Conservation (phyloP, 2,329 filamentous ascomycete species). For the Alternaria sp. region DNA sequence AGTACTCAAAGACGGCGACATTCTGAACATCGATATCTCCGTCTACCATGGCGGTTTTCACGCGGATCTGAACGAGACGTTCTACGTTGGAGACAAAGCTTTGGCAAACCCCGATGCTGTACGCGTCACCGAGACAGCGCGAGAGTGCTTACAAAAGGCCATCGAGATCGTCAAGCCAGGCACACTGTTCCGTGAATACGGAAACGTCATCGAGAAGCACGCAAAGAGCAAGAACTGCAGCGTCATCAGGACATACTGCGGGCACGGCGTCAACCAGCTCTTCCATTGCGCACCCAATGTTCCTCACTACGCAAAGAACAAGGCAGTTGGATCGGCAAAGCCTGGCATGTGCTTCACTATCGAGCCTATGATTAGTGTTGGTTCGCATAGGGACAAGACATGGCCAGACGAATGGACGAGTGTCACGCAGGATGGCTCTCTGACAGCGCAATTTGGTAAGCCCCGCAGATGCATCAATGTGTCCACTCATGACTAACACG, state of each 20-base stretch:
- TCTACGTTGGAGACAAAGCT: conserved; percentile 93
- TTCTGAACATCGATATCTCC: conserved; percentile 95
- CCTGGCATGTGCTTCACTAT: conserved; percentile 99
- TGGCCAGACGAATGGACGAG: conserved; percentile 99
- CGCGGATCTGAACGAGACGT: conserved; percentile 96
- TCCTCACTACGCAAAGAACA: conserved; percentile 98
- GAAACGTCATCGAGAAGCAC: conserved; percentile 93
- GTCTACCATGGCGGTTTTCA: conserved; percentile 95
- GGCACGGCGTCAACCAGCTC: conserved; percentile 90
- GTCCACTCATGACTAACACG: conserved; percentile 15
- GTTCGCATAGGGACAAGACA: conserved; percentile 88
- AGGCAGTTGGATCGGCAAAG: conserved; percentile 92
- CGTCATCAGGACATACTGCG: conserved; percentile 94
- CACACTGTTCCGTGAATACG: conserved; percentile 89
- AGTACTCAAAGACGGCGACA: conserved; percentile 87
- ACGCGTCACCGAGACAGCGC: conserved; percentile 85
- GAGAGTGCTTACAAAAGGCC: conserved; percentile 87
- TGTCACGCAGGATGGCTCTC: conserved; percentile 85
- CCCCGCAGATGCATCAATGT: background rate
- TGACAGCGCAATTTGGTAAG: conserved; percentile 90
- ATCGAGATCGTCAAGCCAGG: conserved; percentile 94
- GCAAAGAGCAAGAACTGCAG: conserved; percentile 86
- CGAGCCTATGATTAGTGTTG: conserved; percentile 96
- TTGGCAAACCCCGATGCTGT: conserved; percentile 84
- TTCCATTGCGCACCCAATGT: conserved; percentile 96